Conservation (phyloP, 768 basidiomycete genomes). For the Boletus pseudopeckii region DNA sequence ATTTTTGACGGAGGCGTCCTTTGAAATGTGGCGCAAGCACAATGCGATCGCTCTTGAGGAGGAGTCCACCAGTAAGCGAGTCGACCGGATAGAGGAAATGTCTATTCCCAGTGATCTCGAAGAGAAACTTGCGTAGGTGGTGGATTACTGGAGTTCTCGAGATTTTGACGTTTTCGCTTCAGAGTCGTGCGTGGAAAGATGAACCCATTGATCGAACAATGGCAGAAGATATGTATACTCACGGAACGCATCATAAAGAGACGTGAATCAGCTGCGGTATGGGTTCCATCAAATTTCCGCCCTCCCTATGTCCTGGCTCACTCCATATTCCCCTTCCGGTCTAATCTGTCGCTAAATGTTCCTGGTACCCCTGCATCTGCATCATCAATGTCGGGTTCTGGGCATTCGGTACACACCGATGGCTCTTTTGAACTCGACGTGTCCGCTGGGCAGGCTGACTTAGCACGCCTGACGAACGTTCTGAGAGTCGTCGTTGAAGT, state of each 20-base stretch:
- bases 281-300: slow-evolving; percentile 58
- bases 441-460: slow-evolving; percentile 64
- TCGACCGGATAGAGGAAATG: slow-evolving; percentile 87
- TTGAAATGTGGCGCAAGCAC: slow-evolving; percentile 86
- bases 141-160: not conserved
- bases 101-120: slow-evolving; percentile 89
- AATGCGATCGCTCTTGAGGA: slow-evolving; percentile 77
- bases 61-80: slow-evolving; percentile 75
- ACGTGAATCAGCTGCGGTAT: slow-evolving; percentile 90
- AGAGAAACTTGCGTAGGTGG: slow-evolving; percentile 73
- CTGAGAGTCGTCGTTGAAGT: slow-evolving; percentile 74
- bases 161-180: slow-evolving; percentile 5
- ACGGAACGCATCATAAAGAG: slow-evolving; percentile 87
- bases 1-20: slow-evolving; percentile 79
- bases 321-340: slow-evolving; percentile 55
- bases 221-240: slow-evolving; percentile 86
- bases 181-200: slow-evolving; percentile 77
- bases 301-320: slow-evolving; percentile 68
- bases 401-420: slow-evolving; percentile 6
- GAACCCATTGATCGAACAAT: slow-evolving; percentile 78
- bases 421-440: slow-evolving; percentile 24
- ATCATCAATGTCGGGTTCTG: slow-evolving; percentile 14
- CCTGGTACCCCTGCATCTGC: slow-evolving; percentile 29
- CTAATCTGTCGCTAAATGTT: slow-evolving; percentile 32
- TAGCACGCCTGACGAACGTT: slow-evolving; percentile 80